Evolutionary conservation across 768 basidiomycete genomes (phyloP), one percentile per base, ranked within the genome.

Genomic region (Phanerochaete sordida): DNA sequence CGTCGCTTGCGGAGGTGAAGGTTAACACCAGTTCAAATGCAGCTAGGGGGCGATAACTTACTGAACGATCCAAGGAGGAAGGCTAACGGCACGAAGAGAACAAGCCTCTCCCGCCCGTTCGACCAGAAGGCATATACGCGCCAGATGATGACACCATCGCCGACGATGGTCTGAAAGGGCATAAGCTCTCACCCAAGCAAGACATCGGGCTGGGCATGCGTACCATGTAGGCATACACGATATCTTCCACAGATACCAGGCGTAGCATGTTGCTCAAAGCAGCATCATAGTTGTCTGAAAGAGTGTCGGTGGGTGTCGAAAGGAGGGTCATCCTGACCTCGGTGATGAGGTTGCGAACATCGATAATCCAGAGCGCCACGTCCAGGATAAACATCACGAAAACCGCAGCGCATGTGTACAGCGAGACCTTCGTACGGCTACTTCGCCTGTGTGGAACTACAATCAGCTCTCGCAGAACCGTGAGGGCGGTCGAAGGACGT

Each of bases 111-210:
- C 12, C 57, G 47, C 3, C 62, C 59, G 37, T 60, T 56, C 7
- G 54, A 54, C 53, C 64, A 65, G 19, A 69, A 57, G 2, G 56
- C 63, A 56, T 59, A 65, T 16, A 69, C 65, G 12, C 68, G 66
- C 53, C 55, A 65, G 12, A 69, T 62, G 15, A 69, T 66, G 58
- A 69, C 65, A 27, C 31, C 51, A 45, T 69, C 68, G 26, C 68
- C 68, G 2, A 69, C 15, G n/a, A 63, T 60, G 1, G 66, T 59
- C 68, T 69, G 44, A 9, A 26, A 21, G 51, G 45, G 28, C 27
- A 27, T 28, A n/a, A 26, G 19, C 1, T 16, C 16, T 15, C 12
- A 39, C 11, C 9, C 6, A 9, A 26, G 19, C 43, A 1, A 28
- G 26, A 28, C 11, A 23, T 9, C 3, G 16, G n/a, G 2, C 19